Conservation (phyloP, 1,139 yeast species). For the Candida sanyaensis region DNA sequence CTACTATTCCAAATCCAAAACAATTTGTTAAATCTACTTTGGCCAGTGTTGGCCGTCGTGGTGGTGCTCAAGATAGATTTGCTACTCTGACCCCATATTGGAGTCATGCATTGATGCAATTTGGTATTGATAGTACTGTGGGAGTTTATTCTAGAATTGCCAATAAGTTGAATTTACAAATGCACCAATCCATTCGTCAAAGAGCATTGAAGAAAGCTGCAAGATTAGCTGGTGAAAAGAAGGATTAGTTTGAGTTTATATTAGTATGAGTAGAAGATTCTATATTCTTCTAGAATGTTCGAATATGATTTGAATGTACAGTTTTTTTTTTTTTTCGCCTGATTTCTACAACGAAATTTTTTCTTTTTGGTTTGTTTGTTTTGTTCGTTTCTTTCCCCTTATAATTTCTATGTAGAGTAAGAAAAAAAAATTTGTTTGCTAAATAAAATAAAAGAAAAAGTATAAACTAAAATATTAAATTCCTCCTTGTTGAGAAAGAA, state of each 20-base stretch:
- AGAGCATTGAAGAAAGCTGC: conserved; percentile 85
- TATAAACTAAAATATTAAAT: too few species aligned
- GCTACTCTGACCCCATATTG: conserved; percentile 91
- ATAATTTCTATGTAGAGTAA: too few species aligned
- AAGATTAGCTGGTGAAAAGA: conserved; percentile 20
- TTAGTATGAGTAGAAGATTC: conserved; percentile 13
- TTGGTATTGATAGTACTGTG: conserved; percentile 71
- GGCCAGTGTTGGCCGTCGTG: conserved; percentile 72
- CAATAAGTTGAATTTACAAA: conserved; percentile 62
- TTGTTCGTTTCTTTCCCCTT: not conserved
- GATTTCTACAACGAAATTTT: not conserved
- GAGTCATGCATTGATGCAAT: conserved; percentile 93
- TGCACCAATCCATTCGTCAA: conserved; percentile 78
- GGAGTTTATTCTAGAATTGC: conserved; percentile 80
- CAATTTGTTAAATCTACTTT: conserved; percentile 73
- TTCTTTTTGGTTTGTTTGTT: too few species aligned
- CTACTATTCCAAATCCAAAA: conserved; percentile 79
- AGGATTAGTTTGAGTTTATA: conserved; percentile 13
- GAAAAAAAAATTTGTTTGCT: too few species aligned
- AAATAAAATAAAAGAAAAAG: too few species aligned
- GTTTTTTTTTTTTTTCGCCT: conserved; percentile 1
- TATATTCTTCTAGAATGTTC: conserved; percentile 13
- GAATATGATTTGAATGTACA: too few species aligned
- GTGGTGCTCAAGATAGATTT: conserved; percentile 90
- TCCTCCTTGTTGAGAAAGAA: too few species aligned